phyloP scores from a whole-genome alignment of 2,329 filamentous ascomycete species.

The Aspergillus fumigatus region DNA sequence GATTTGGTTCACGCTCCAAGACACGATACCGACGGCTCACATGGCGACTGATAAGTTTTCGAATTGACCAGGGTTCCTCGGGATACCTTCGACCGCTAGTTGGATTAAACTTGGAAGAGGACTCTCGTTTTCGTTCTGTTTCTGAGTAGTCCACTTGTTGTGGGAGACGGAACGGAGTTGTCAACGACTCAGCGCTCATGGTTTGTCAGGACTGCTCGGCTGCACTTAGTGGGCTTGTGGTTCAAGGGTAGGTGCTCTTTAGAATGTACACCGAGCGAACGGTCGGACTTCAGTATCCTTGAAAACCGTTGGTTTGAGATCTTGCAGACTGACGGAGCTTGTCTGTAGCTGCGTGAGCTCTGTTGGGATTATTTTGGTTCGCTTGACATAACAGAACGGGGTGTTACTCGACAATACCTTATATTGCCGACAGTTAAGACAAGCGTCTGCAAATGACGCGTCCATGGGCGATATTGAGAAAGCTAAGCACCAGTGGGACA shows the following conservation, averaged over 20 bases:
- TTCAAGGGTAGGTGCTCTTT: conserved; percentile 2
- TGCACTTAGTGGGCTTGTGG: neutral
- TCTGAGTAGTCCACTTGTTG: conserved; percentile 11
- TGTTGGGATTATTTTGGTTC: neutral
- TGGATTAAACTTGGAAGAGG: conserved; percentile 3
- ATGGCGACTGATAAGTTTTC: conserved; percentile 22
- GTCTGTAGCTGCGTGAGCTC: neutral
- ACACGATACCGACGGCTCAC: conserved; percentile 26
- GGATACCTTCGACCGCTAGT: neutral
- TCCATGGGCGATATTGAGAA: neutral
- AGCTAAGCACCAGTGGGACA: neutral
- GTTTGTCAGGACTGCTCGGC: conserved; percentile 5
- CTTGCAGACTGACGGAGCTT: neutral
- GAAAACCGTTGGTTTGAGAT: neutral
- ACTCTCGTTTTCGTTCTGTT: conserved; percentile 9
- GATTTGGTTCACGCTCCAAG: conserved; percentile 28
- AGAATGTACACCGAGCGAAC: no score
- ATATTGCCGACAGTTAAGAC: neutral
- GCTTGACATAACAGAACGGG: neutral
- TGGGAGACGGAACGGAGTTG: conserved; percentile 11
- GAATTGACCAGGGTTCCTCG: conserved; percentile 24
- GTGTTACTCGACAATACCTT: neutral
- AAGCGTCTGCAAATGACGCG: neutral
- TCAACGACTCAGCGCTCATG: conserved; percentile 21
- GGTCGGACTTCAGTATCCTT: no score